These are phyloP conservation scores for Massariosphaeria phaeospora DNA, from an alignment of 495 filamentous ascomycete genomes.

Conservation along the genomic window DNA sequence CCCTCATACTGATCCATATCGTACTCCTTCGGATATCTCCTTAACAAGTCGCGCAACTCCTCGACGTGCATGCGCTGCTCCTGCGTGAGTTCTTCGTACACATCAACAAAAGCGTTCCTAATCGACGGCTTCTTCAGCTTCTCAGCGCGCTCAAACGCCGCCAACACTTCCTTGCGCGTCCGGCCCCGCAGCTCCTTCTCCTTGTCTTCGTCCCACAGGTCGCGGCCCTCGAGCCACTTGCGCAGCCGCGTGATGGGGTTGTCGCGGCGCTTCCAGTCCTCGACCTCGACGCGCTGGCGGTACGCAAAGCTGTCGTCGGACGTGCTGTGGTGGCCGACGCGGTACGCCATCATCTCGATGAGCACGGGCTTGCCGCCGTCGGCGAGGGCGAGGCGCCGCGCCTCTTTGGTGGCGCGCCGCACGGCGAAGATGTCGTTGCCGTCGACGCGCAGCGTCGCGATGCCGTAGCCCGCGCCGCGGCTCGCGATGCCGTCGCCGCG, in stretches of 20 bases:
- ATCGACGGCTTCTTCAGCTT: constrained; percentile 82
- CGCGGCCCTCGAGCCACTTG: constrained; percentile 83
- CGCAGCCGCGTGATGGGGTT: constrained; percentile 88
- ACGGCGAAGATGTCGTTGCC: constrained; percentile 97
- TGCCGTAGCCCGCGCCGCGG: constrained; percentile 91
- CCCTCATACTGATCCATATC: constrained; percentile 71
- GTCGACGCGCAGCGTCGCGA: constrained; percentile 93
- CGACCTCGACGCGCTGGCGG: constrained; percentile 86
- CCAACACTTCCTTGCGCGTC: constrained; percentile 68
- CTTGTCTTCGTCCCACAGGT: constrained; percentile 75
- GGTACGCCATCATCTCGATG: constrained; percentile 96
- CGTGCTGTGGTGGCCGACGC: constrained; percentile 94
- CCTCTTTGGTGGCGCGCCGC: constrained; percentile 72
- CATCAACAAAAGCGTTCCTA: constrained; percentile 71
- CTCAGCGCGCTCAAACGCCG: constrained; percentile 82
- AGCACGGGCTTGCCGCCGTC: constrained; percentile 76
- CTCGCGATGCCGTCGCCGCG: constrained; percentile 95
- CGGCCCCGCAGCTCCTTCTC: constrained; percentile 67
- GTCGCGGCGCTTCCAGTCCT: constrained; percentile 95
- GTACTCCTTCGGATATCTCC: constrained; percentile 91
- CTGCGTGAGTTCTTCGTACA: constrained; percentile 82
- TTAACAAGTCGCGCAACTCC: constrained; percentile 68
- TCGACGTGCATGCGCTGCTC: constrained; percentile 75
- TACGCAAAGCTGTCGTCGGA: constrained; percentile 98
- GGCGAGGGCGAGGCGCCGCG: constrained; percentile 68